These are phyloP conservation scores for Chytridiales sp. DNA, from an alignment of 371 early-diverging fungal species.

Conservation along the genomic window DNA sequence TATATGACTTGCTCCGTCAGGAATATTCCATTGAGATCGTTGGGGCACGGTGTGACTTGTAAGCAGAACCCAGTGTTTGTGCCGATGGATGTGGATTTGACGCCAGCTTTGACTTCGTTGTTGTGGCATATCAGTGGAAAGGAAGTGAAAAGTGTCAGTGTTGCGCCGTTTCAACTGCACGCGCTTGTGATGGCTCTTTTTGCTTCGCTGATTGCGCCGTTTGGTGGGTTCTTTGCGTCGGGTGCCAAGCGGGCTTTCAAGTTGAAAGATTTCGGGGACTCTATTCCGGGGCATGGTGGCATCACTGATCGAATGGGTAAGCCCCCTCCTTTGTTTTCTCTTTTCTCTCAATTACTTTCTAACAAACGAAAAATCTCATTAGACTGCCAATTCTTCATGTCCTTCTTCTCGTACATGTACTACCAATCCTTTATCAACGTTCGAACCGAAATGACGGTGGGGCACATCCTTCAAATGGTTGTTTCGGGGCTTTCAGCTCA, in stretches of 20 bases:
- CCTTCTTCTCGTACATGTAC: slow-evolving; percentile 91
- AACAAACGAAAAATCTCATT: slow-evolving; percentile 1
- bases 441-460: slow-evolving; percentile 31
- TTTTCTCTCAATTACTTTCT: neutral
- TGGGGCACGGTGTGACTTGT: slow-evolving; percentile 53
- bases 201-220: slow-evolving; percentile 97
- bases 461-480: slow-evolving; percentile 33
- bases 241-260: slow-evolving; percentile 98
- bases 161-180: slow-evolving; percentile 87
- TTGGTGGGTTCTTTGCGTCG: slow-evolving; percentile 99
- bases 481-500: slow-evolving; percentile 23
- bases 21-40: slow-evolving; percentile 59
- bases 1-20: slow-evolving; percentile 88
- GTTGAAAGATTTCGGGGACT: slow-evolving; percentile 97
- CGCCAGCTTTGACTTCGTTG: slow-evolving; percentile 35
- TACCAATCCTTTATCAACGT: slow-evolving; percentile 71
- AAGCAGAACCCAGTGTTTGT: slow-evolving; percentile 68
- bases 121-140: slow-evolving; percentile 30
- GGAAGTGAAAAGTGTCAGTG: slow-evolving; percentile 4
- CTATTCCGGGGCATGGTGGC: slow-evolving; percentile 99
- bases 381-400: slow-evolving; percentile 95
- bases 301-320: slow-evolving; percentile 96
- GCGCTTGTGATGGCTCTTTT: slow-evolving; percentile 86
- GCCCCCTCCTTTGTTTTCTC: neutral
- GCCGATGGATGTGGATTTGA: slow-evolving; percentile 50